These are phyloP conservation scores for Stromatinia cepivora DNA, from an alignment of 2,329 filamentous ascomycete genomes.

Conservation along the genomic window DNA sequence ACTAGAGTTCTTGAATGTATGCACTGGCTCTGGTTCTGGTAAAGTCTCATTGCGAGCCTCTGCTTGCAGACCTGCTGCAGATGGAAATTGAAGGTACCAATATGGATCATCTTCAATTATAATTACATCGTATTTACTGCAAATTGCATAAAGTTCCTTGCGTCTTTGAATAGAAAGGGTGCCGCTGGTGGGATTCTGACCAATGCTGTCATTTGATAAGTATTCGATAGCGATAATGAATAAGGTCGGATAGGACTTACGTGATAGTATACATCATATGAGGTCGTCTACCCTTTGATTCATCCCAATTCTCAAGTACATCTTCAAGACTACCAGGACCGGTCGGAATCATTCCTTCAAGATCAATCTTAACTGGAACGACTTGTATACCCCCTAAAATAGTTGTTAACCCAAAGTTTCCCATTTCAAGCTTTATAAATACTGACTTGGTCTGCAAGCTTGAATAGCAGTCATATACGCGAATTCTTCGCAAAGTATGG, in stretches of 20 bases:
- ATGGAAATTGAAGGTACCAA: constrained; percentile 90
- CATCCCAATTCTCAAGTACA: constrained; percentile 81
- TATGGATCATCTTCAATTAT: constrained; percentile 96
- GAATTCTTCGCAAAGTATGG: constrained; percentile 76
- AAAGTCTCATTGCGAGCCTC: constrained; percentile 42
- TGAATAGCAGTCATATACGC: constrained; percentile 77
- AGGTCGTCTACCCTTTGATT: constrained; percentile 69
- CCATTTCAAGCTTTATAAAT: neutral
- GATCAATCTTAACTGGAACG: constrained; percentile 73
- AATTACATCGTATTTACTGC: constrained; percentile 81
- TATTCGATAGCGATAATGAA: constrained; percentile 5
- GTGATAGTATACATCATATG: constrained; percentile 89
- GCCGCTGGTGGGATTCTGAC: constrained; percentile 84
- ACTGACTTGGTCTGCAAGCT: constrained; percentile 54
- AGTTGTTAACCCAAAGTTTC: neutral
- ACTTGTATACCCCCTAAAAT: constrained; percentile 57
- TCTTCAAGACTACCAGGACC: constrained; percentile 75
- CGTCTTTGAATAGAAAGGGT: constrained; percentile 72
- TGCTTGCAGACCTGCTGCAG: constrained; percentile 52
- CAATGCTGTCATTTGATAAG: constrained; percentile 56
- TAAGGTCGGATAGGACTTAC: constrained; percentile 51
- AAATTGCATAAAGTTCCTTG: constrained; percentile 76
- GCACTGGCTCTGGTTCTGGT: constrained; percentile 29
- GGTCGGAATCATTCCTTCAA: constrained; percentile 72
- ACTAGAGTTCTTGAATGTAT: constrained; percentile 48